Base-by-base conservation (phyloP, 1,139 yeast genomes). In the Saccharomyces uvarum region DNA sequence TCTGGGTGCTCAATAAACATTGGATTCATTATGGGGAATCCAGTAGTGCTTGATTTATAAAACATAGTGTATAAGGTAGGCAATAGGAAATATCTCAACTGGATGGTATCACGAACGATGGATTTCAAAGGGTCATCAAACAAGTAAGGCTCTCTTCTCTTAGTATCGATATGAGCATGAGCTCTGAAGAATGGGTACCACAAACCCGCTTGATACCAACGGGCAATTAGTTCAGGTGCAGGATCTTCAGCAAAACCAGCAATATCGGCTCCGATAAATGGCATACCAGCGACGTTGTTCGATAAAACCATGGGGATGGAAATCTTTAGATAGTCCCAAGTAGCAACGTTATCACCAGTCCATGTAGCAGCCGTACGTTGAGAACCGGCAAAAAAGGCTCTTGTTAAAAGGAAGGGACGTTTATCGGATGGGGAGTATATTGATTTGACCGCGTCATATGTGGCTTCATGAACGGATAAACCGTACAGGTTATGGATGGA, bases 221-320 rank as follows among this genome's bases (percentile, higher is more conserved):
- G 78, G 0, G 88, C 80, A 58, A 89, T 74, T 57, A 95, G 72
- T 63, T 93, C 98, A 47, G 80, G 77, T 1, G 83, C 74, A 0
- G 99, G 99, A 68, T 93, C 80, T 6, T 96, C 96, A 65, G 90
- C 90, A 68, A 95, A 93, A 0, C 99, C 99, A 33, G 97, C 98
- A 44, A 93, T 95, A 73, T 93, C 99, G 3, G 97, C 95, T 5
- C 99, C 99, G 3, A 88, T 80, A 72, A 91, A 91, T 38, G 97
- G 96, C 85, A 84, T 84, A 4, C 97, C 97, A 1, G 82, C 88
- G 47, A 88, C 75, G 51, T 91, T 90, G 59, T 85, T 80, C 3
- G 95, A 87, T 56, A 93, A 74, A 26, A 89, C 72, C 96, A 90
- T 91, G 6, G 98, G 97, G 41, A 90, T 79, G 0, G 97, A 88